Evolutionary conservation across 1,284 basidiomycete genomes (phyloP).

Genomic region (Melampsora larici-populina): DNA sequence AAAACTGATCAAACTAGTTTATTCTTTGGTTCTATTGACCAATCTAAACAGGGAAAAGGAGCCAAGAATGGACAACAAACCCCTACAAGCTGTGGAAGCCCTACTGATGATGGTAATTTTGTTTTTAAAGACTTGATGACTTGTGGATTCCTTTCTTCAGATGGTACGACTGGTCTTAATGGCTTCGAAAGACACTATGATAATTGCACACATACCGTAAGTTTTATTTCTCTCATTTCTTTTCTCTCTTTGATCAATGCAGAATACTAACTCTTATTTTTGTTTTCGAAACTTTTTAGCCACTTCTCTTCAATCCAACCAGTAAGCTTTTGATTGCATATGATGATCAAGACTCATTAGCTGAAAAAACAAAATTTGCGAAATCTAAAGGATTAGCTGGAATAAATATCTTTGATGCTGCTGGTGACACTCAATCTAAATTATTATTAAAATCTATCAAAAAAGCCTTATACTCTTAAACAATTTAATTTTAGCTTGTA

Average conservation of each 20-base stretch:
- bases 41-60: not conserved
- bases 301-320: conserved; percentile 35
- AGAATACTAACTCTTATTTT: not conserved
- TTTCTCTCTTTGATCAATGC: not conserved
- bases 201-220: conserved; percentile 35
- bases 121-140: conserved; percentile 36
- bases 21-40: conserved; percentile 24
- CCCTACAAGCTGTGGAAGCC: conserved; percentile 12
- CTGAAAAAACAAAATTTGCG: conserved; percentile 23
- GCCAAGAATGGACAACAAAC: not conserved
- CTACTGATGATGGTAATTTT: conserved; percentile 1
- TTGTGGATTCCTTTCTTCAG: conserved; percentile 10
- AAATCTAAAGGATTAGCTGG: conserved; percentile 20
- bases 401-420: conserved; percentile 40
- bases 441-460: conserved; percentile 32
- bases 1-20: conserved; percentile 26
- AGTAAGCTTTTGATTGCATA: conserved; percentile 39
- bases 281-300: conserved; percentile 8
- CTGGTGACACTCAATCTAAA: conserved; percentile 28
- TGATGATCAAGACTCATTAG: conserved; percentile 31
- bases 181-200: conserved; percentile 38
- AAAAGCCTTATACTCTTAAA: not conserved
- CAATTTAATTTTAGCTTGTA: not conserved
- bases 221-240: not conserved
- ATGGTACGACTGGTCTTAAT: conserved; percentile 13